A percentile compares a stretch with the other conserved stretches of the same genome.
phyloP scores from a whole-genome alignment of 257 asterid species.

The Solanum gandarillasii region DNA sequence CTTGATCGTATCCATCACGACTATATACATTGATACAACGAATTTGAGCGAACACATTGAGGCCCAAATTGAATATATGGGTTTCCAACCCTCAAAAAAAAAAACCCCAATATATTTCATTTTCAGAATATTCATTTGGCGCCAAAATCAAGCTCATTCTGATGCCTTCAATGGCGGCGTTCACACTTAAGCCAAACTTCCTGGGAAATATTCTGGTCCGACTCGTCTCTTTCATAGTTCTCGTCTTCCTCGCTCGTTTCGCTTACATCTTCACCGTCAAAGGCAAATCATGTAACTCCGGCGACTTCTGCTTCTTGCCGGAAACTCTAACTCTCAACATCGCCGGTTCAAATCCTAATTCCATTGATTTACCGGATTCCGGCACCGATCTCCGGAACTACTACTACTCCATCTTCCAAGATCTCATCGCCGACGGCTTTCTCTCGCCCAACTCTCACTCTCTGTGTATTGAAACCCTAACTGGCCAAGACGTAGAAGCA shows the following conservation, averaged over 20 bases:
- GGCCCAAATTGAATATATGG: not conserved
- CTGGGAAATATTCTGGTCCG: constrained; percentile 40
- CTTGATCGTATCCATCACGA: too few relatives aligned
- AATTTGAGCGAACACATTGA: not conserved
- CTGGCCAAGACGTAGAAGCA: constrained; percentile 30
- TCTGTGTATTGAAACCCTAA: constrained; percentile 35
- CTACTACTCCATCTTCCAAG: constrained; percentile 38
- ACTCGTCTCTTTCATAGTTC: constrained; percentile 40
- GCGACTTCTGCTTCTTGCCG: constrained; percentile 26
- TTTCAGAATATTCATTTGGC: constrained; percentile 1
- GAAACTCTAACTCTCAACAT: not conserved
- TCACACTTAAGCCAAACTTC: constrained; percentile 8
- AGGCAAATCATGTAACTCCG: constrained; percentile 25
- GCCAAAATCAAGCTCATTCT: not conserved
- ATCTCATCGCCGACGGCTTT: constrained; percentile 30
- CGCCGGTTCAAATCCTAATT: not conserved
- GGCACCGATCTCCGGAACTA: constrained; percentile 16
- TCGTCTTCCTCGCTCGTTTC: constrained; percentile 42
- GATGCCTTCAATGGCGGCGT: constrained; percentile 27
- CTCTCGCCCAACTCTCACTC: constrained; percentile 26
- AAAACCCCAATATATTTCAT: not conserved
- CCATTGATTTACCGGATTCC: not conserved
- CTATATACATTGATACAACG: not conserved
- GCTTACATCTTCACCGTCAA: constrained; percentile 43
- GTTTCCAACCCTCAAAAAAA: not conserved